These are phyloP conservation scores for Peniophora sp. DNA, from an alignment of 1,284 basidiomycete genomes.

Conservation along the genomic window DNA sequence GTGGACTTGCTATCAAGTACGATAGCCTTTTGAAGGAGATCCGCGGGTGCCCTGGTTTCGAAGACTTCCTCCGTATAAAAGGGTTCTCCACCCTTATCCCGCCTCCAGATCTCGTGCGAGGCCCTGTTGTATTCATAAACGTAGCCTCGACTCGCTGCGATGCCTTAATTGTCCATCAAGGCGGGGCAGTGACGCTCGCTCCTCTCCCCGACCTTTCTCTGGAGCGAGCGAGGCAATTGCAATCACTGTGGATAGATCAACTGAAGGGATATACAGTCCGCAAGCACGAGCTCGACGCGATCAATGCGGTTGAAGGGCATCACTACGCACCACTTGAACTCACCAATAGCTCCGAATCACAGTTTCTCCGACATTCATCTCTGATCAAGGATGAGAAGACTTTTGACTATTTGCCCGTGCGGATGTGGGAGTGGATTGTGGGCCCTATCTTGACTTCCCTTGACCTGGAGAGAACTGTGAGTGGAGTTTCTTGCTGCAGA, in stretches of 20 bases:
- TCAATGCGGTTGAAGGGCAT: neutral
- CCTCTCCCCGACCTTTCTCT: neutral
- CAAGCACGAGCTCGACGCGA: neutral
- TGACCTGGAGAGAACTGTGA: neutral
- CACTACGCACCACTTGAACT: no score
- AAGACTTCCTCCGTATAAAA: neutral
- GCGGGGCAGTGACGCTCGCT: neutral
- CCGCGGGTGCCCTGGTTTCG: neutral
- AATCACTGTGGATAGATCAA: no score
- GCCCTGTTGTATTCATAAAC: neutral
- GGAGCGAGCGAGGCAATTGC: neutral
- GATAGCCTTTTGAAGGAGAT: neutral
- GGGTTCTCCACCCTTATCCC: neutral
- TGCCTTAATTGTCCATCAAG: neutral
- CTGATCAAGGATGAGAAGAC: neutral
- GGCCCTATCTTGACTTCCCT: neutral
- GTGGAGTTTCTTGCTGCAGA: neutral
- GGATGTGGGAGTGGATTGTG: neutral
- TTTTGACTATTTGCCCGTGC: neutral
- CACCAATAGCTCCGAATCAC: no score
- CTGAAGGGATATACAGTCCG: neutral
- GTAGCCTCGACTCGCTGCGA: neutral
- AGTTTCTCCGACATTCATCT: no score
- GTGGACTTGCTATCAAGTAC: neutral
- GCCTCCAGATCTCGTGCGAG: neutral